Evolutionary conservation across 345 rosid species (phyloP), one percentile per base, ranked within the genome.

Genomic region (Gossypium sturtianum): DNA sequence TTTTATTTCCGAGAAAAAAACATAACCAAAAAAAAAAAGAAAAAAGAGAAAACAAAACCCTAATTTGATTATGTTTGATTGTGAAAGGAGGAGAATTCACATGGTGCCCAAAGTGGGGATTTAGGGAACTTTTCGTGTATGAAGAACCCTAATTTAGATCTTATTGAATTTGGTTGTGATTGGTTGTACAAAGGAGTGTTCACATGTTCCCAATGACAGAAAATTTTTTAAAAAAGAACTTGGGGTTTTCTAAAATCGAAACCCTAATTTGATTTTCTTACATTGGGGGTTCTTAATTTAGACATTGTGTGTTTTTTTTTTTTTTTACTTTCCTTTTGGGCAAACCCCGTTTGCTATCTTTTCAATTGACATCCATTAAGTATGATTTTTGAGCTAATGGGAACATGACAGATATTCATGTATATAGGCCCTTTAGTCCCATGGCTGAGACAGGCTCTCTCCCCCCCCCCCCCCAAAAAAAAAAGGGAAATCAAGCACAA

Each of bases 321-420:
- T 11, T 52, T 52, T 9, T 16, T 22, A 44, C 66, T 79, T 81
- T 29, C 1, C 38, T 29, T 29, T 29, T 29, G 6, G 5, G 6
- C 38, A 29, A 29, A 29, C 38, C 38, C 71, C 62, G 59, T 76
- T 62, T 74, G 77, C 72, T 74, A 58, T 66, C 64, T 75, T 12
- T 5, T 72, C 44, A 71, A 77, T 80, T 81, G 87, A 84, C 82
- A 73, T 80, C 76, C 80, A 81, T 80, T 74, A 79, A 80, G 80
- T 82, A 82, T 75, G 80, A 6, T 22, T 77, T 74, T 77, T 74
- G 79, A 75, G 76, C 85, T 73, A 79, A 80, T 81, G 74, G 73
- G 81, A 76, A 48, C 79, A 62, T 77, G 86, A 79, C 85, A 83
- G 81, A 9, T 19, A 20, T 45, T 34, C 41, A 34, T 34, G 41